These are phyloP conservation scores for Sporobolomyces pararoseus DNA, from an alignment of 768 basidiomycete species.

Conservation along the genomic window DNA sequence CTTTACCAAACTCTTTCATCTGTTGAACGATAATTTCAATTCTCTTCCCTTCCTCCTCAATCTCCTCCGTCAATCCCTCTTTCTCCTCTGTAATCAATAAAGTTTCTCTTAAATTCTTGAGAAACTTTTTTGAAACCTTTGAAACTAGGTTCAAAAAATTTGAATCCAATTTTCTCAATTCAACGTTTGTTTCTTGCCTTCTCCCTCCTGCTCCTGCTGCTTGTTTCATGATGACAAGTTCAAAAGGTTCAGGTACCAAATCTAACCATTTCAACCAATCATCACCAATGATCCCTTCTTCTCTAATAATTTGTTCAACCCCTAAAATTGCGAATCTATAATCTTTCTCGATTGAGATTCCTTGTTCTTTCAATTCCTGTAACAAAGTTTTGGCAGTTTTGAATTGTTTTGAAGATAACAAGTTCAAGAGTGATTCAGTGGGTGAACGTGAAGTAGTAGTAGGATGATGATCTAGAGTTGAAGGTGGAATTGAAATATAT, in stretches of 20 bases:
- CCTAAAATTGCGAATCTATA: conserved; percentile 5
- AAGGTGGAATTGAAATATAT: conserved; percentile 24
- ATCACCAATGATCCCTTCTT: no score
- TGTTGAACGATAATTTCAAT: neutral
- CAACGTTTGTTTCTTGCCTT: neutral
- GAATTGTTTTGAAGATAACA: neutral
- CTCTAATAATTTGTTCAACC: neutral
- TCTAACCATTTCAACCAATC: conserved; percentile 33
- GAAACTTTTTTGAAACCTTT: neutral
- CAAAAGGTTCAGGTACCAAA: conserved; percentile 6
- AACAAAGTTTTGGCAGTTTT: neutral
- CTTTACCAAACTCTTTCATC: neutral
- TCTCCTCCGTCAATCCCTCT: neutral
- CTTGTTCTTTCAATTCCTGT: neutral
- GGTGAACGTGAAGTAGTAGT: conserved; percentile 14
- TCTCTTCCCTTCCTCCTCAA: neutral
- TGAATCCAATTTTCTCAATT: neutral
- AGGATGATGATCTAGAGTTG: conserved; percentile 22
- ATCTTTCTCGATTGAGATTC: neutral
- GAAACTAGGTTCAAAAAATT: neutral
- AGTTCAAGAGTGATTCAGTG: conserved; percentile 19
- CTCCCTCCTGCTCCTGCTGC: no score
- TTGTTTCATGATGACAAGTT: neutral
- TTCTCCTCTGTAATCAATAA: neutral
- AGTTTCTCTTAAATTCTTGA: no score